Conservation (phyloP, 805 yeast genomes). For the Komagataella populi region DNA sequence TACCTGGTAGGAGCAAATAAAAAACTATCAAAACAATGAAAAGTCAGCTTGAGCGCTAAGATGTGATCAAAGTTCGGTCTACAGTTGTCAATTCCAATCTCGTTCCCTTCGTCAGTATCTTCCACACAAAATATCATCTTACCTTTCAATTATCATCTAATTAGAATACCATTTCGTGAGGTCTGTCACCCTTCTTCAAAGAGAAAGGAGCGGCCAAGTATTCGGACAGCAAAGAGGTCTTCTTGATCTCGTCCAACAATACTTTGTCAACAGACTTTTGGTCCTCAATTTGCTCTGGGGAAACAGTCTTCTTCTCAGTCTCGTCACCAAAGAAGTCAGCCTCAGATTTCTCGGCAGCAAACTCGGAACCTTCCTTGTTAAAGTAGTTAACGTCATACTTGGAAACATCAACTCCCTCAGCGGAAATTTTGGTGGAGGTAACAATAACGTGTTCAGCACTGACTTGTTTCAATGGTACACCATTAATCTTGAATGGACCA, state of each 20-base stretch:
- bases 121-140: not conserved
- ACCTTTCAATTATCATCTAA: slow-evolving; percentile 2
- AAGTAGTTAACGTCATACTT: slow-evolving; percentile 93
- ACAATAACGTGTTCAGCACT: slow-evolving; percentile 98
- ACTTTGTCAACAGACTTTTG: slow-evolving; percentile 93
- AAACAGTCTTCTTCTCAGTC: slow-evolving; percentile 73
- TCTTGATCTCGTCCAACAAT: slow-evolving; percentile 86
- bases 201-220: slow-evolving; percentile 94
- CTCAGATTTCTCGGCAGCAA: slow-evolving; percentile 71
- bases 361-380: slow-evolving; percentile 81
- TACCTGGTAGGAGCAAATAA: not conserved
- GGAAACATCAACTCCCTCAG: slow-evolving; percentile 69
- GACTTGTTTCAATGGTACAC: slow-evolving; percentile 99
- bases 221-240: slow-evolving; percentile 93
- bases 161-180: slow-evolving; percentile 96
- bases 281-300: slow-evolving; percentile 91
- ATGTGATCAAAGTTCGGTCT: not conserved
- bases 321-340: slow-evolving; percentile 78
- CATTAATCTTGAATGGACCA: slow-evolving; percentile 99
- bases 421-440: slow-evolving; percentile 84
- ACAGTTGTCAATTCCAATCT: not conserved
- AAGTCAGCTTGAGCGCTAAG: too few relatives aligned
- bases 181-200: slow-evolving; percentile 95
- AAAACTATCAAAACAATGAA: not conserved
- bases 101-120: not conserved